Conservation (phyloP, 306 rosid genomes). For the Vigna hirtella region DNA sequence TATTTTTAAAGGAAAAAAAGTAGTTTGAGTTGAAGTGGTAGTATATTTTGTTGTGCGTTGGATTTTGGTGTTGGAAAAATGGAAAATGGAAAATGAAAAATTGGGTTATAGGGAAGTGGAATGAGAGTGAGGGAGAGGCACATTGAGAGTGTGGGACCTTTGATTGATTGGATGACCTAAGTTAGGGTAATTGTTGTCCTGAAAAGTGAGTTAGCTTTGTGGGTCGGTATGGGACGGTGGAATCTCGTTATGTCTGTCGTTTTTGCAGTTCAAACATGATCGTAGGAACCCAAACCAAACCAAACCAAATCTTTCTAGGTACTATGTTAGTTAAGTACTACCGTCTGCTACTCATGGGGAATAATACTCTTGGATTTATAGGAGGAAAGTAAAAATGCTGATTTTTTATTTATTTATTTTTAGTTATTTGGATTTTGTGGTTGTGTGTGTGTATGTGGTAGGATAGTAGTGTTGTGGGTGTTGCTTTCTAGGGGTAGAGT, state of each 20-base stretch:
- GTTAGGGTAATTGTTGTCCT: constrained; percentile 47
- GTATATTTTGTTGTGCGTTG: constrained; percentile 1
- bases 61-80: constrained; percentile 29
- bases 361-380: constrained; percentile 40
- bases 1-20: neutral
- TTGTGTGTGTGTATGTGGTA: neutral
- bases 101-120: constrained; percentile 43
- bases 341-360: constrained; percentile 49
- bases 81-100: neutral
- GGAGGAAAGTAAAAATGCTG: constrained; percentile 2
- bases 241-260: constrained; percentile 61
- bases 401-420: neutral
- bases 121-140: constrained; percentile 39
- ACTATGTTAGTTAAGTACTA: constrained; percentile 43
- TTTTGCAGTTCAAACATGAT: constrained; percentile 49
- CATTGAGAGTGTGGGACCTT: constrained; percentile 74
- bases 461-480: constrained; percentile 15
- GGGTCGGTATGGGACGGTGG: constrained; percentile 62
- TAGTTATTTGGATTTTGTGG: constrained; percentile 32
- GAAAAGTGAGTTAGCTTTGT: constrained; percentile 66
- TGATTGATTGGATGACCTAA: constrained; percentile 68
- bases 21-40: neutral
- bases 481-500: constrained; percentile 46
- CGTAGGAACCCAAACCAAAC: constrained; percentile 35
- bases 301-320: constrained; percentile 47